phyloP scores from a whole-genome alignment of 2,329 filamentous ascomycete genomes.

The Aspergillus caelatus region DNA sequence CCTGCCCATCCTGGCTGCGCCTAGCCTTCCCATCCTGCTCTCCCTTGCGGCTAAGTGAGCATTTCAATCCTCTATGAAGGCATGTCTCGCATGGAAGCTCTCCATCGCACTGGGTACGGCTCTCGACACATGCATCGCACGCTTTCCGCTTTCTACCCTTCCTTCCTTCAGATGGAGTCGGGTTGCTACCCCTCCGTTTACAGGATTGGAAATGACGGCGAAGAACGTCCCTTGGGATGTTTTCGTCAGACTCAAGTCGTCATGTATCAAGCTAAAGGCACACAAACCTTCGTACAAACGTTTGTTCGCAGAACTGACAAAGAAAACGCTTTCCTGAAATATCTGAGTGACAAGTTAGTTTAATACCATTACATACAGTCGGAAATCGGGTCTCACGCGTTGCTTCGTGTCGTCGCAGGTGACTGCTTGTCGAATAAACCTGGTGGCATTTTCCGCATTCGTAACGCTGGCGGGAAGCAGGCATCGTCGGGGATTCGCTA shows the following conservation, averaged over 20 bases:
- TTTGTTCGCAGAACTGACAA: background rate
- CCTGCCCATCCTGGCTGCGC: fast-evolving
- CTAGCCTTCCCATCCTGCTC: background rate
- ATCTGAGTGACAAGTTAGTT: background rate
- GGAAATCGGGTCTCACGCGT: background rate
- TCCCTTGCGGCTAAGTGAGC: background rate
- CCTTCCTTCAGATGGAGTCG: background rate
- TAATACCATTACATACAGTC: fast-evolving
- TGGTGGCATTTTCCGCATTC: background rate
- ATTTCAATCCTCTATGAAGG: background rate
- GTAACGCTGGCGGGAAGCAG: too few species aligned
- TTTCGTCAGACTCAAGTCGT: background rate
- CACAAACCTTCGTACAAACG: background rate
- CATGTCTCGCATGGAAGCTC: background rate
- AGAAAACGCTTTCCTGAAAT: background rate
- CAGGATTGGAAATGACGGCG: background rate
- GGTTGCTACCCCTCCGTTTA: background rate
- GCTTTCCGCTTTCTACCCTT: background rate
- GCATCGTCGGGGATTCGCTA: too few species aligned
- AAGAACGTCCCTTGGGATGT: background rate
- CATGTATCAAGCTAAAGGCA: background rate
- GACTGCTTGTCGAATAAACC: background rate
- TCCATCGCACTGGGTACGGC: background rate
- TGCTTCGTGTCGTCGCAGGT: background rate
- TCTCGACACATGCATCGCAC: background rate